phyloP scores from a whole-genome alignment of 2,329 filamentous ascomycete genomes.

The Penicillium sp. region DNA sequence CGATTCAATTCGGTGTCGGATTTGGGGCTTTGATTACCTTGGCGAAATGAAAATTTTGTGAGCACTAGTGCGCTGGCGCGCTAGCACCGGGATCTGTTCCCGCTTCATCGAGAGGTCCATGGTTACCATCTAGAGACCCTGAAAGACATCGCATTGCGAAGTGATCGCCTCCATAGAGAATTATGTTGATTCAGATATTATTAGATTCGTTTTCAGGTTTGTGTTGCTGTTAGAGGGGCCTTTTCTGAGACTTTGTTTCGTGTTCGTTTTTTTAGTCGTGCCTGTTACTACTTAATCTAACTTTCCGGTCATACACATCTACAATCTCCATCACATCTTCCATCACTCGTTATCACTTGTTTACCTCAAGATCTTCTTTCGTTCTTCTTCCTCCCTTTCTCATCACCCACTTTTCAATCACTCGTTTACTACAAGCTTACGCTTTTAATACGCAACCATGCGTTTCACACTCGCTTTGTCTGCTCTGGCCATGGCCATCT shows the following conservation, averaged over 20 bases:
- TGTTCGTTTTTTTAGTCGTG: not conserved
- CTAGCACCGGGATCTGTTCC: not conserved
- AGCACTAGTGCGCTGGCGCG: not conserved
- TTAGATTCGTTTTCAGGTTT: constrained; percentile 3
- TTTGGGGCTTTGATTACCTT: not conserved
- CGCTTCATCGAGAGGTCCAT: not conserved
- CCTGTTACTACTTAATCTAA: not conserved
- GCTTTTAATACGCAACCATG: constrained; percentile 22
- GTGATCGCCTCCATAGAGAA: not conserved
- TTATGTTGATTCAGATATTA: constrained; percentile 13
- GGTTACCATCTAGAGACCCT: not conserved
- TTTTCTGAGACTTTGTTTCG: not conserved
- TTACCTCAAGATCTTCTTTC: not conserved
- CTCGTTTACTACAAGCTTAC: not conserved
- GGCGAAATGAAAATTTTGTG: not conserved
- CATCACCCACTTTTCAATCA: not conserved
- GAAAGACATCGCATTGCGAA: not conserved
- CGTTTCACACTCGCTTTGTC: constrained; percentile 24
- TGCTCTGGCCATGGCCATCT: constrained; percentile 28
- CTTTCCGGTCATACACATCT: not conserved
- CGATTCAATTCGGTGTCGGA: not conserved
- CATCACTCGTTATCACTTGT: constrained; percentile 1
- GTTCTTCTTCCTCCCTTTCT: not conserved
- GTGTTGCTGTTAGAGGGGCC: not conserved
- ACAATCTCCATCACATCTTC: not conserved